A percentile compares a stretch with the other conserved stretches of the same genome.
Evolutionary conservation across 148 eudicot genomes (phyloP).

Genomic region (Diospyros kaki): DNA sequence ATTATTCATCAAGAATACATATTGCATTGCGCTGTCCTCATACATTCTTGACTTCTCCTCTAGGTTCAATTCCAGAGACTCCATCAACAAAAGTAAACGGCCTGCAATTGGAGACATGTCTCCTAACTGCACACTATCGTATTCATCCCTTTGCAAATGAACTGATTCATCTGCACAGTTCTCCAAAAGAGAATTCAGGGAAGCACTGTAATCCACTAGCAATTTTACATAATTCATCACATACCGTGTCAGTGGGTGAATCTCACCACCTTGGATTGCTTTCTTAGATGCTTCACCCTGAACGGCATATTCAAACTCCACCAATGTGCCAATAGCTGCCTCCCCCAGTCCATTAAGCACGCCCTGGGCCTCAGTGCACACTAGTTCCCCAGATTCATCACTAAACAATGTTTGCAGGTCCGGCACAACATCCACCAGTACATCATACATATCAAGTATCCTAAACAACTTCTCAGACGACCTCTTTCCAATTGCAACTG

Average conservation of each 20-base stretch:
- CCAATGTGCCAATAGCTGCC: slow-evolving; percentile 70
- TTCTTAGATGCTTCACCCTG: slow-evolving; percentile 59
- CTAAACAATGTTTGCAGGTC: slow-evolving; percentile 53
- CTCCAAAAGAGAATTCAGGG: slow-evolving; percentile 54
- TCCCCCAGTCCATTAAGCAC: slow-evolving; percentile 67
- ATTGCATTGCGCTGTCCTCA: slow-evolving; percentile 68
- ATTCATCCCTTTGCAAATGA: slow-evolving; percentile 13
- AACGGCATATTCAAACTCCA: slow-evolving; percentile 85
- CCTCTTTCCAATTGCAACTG: slow-evolving; percentile 66
- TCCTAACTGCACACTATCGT: slow-evolving; percentile 18
- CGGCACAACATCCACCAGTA: slow-evolving; percentile 47
- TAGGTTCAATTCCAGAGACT: slow-evolving; percentile 56
- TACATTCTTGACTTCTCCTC: slow-evolving; percentile 80
- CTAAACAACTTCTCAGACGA: slow-evolving; percentile 81
- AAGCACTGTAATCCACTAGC: slow-evolving; percentile 71
- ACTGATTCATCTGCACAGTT: slow-evolving; percentile 20
- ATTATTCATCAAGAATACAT: slow-evolving; percentile 84
- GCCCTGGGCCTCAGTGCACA: slow-evolving; percentile 58
- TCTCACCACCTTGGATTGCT: slow-evolving; percentile 60
- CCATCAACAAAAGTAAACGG: slow-evolving; percentile 50
- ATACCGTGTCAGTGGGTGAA: slow-evolving; percentile 81
- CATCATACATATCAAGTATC: slow-evolving; percentile 89
- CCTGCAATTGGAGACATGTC: slow-evolving; percentile 47
- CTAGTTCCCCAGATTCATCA: slow-evolving; percentile 58
- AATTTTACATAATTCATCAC: slow-evolving; percentile 91